These are phyloP conservation scores for Rubus parviflorus DNA, from an alignment of 306 rosid species.

Conservation along the genomic window DNA sequence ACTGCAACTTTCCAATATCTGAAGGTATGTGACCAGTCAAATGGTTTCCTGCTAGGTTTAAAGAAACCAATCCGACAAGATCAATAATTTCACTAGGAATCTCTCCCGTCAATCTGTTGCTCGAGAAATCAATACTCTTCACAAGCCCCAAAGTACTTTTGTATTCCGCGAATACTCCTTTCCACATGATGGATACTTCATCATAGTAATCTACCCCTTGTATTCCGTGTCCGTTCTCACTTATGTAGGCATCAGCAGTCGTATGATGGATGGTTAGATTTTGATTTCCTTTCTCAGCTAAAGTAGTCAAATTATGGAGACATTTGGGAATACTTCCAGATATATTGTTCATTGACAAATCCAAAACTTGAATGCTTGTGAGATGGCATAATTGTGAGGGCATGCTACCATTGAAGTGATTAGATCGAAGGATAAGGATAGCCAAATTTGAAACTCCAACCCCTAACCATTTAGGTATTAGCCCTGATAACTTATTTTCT, in stretches of 20 bases:
- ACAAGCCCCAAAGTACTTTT: not conserved
- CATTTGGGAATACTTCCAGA: no score
- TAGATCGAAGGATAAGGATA: no score
- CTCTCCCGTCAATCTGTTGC: conserved; percentile 17
- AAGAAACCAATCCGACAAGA: not conserved
- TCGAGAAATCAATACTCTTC: conserved; percentile 13
- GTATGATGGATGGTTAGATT: not conserved
- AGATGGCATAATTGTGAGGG: no score
- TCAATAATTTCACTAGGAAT: conserved; percentile 18
- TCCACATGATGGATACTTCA: not conserved
- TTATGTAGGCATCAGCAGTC: not conserved
- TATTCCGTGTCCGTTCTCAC: not conserved
- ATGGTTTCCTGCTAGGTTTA: conserved; percentile 21
- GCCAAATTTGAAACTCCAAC: no score
- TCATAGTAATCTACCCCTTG: not conserved
- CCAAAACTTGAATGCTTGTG: no score
- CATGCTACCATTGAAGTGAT: no score
- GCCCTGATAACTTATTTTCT: no score
- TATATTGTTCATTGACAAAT: no score
- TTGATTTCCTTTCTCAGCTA: no score
- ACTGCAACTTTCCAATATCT: not conserved
- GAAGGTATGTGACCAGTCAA: conserved; percentile 30
- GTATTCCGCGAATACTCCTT: not conserved
- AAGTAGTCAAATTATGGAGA: no score
- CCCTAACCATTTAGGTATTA: no score